A percentile compares a stretch with the other conserved stretches of the same genome.
Conservation (phyloP, 2,329 filamentous ascomycete species). For the Penicillium sp. region DNA sequence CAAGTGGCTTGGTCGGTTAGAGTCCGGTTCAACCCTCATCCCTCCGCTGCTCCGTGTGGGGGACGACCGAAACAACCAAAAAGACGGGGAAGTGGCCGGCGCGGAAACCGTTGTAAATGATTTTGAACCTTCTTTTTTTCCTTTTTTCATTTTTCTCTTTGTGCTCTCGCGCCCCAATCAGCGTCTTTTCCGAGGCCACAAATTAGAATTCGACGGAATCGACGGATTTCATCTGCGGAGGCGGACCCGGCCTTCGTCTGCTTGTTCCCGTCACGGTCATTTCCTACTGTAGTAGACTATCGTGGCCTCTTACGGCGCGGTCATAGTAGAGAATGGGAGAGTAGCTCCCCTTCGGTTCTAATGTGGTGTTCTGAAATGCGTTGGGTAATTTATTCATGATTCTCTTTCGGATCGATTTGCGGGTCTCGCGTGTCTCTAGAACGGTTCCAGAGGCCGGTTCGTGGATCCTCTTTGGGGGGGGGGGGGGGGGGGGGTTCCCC, state of each 20-base stretch:
- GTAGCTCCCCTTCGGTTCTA: neutral
- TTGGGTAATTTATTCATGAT: neutral
- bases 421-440: neutral
- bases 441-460: neutral
- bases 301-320: neutral
- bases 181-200: neutral
- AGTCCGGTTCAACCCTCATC: neutral
- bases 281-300: neutral
- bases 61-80: neutral
- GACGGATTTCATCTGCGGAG: conserved; percentile 1
- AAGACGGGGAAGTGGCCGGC: conserved; percentile 8
- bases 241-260: neutral
- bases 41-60: conserved; percentile 1
- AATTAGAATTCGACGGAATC: neutral
- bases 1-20: neutral
- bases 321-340: neutral
- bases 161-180: neutral
- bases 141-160: neutral
- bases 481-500: neutral
- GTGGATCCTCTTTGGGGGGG: neutral
- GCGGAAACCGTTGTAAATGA: neutral
- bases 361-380: too few species aligned
- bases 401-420: neutral
- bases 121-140: neutral
- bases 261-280: neutral